Conservation (phyloP, 1,139 yeast species). For the Saccharomyces hybrid region DNA sequence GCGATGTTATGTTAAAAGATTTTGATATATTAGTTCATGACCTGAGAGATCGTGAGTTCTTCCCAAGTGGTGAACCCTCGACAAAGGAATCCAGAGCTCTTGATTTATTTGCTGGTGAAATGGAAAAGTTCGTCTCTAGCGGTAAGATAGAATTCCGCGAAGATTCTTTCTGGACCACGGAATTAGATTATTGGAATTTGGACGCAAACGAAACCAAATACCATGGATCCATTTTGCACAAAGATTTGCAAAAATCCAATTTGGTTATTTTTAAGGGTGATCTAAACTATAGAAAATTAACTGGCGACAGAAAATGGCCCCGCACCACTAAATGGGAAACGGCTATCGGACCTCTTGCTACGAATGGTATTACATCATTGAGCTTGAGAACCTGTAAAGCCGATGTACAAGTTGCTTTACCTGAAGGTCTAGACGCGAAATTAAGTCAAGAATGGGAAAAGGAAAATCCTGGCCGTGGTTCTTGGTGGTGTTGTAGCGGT, state of each 20-base stretch:
- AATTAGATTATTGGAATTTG: constrained; percentile 64
- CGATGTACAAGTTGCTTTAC: constrained; percentile 87
- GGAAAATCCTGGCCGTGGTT: constrained; percentile 56
- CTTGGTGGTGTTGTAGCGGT: constrained; percentile 82
- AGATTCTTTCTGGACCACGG: constrained; percentile 81
- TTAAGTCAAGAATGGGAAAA: constrained; percentile 51
- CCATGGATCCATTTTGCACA: constrained; percentile 51
- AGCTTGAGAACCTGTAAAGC: constrained; percentile 92
- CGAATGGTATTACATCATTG: constrained; percentile 51
- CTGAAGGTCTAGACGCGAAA: constrained; percentile 62
- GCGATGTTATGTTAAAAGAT: constrained; percentile 87
- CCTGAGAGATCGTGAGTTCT: constrained; percentile 46
- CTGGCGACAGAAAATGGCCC: constrained; percentile 87
- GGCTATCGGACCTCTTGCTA: constrained; percentile 65
- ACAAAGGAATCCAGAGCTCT: constrained; percentile 35
- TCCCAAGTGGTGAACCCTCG: constrained; percentile 40
- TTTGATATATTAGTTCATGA: constrained; percentile 53
- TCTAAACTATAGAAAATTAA: constrained; percentile 85
- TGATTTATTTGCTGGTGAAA: constrained; percentile 42
- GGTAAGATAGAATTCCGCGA: constrained; percentile 54
- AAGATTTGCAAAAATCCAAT: constrained; percentile 48
- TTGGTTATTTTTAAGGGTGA: constrained; percentile 90
- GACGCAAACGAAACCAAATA: constrained; percentile 44
- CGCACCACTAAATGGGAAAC: constrained; percentile 63
- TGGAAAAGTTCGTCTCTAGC: constrained; percentile 41